Base-by-base conservation (phyloP, 2,329 filamentous ascomycete species). In the Ambrosiella beaveri region DNA sequence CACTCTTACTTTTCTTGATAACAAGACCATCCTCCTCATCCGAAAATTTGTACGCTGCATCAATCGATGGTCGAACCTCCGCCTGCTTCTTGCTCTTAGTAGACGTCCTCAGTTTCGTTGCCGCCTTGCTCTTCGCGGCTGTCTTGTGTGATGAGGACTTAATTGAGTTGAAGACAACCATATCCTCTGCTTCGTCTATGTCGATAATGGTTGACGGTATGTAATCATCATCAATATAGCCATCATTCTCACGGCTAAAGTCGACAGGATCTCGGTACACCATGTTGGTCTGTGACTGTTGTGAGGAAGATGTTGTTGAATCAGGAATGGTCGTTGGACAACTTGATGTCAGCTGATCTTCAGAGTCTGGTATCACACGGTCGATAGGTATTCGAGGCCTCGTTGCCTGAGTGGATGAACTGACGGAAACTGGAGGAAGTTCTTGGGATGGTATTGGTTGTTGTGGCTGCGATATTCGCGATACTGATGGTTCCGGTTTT, bases 291-390 rank as follows among this genome's bases (percentile, higher is more conserved):
- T 17, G 3, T 12, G 40, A 41, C 12, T 52, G 19, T 7, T 36
- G 15, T 7, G 56, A 57, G 12, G 56, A 57, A 3, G 56, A 50
- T 13, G 40, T 19, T 36, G 45, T 52, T 0, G 56, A 57, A 39
- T 57, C 56, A 13, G 53, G 12, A 40, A 54, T 51, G 1, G 45
- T 55, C 5, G 36, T 56, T 13, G 41, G 19, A 6, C 36, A n/a
- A 40, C 52, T 56, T 35, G 57, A 51, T 19, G 51, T 49, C 15
- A 12, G 13, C 12, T 35, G 35, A 51, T 68, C 66, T 57, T 68
- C 65, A 1, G 67, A 68, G 59, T 67, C 66, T 37, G 65, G 65
- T 17, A 68, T 62, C 7, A 64, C 52, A 2, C 35, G 54, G 35
- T 51, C 27, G 12, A 35, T 35, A 5, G 47, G 47, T 11, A 51